Conservation (phyloP, 106 monocot genomes). For the Apostasia shenzhenica region DNA sequence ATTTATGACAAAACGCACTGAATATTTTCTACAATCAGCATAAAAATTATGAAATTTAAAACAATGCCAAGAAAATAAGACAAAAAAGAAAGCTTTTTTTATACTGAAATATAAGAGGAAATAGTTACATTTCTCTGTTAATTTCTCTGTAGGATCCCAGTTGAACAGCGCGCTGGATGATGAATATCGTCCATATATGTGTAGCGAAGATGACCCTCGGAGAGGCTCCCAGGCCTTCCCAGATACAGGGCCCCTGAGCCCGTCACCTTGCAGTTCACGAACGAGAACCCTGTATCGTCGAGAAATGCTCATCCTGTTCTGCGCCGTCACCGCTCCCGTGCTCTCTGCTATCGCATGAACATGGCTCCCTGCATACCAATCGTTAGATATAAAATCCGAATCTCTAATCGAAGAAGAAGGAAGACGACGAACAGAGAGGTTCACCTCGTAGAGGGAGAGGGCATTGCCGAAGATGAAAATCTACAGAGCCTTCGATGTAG, state of each 20-base stretch:
- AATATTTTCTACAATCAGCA: background rate
- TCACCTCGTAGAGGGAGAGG: conserved; percentile 82
- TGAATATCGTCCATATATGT: conserved; percentile 92
- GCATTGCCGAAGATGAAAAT: conserved; percentile 98
- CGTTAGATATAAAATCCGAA: background rate
- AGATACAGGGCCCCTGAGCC: conserved; percentile 83
- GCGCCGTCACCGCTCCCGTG: conserved; percentile 81
- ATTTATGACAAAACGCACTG: background rate
- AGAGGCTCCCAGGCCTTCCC: conserved; percentile 82
- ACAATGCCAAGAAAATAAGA: background rate
- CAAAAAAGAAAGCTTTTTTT: too few relatives aligned
- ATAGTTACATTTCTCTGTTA: conserved; percentile 62
- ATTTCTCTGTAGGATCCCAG: conserved; percentile 92
- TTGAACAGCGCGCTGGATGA: conserved; percentile 75
- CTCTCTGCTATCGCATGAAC: conserved; percentile 78
- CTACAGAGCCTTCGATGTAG: conserved; percentile 92
- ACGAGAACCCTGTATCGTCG: conserved; percentile 94
- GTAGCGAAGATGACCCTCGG: conserved; percentile 90
- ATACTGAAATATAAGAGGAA: background rate
- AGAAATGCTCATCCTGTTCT: conserved; percentile 77
- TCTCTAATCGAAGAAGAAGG: too few relatives aligned
- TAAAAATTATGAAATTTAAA: background rate
- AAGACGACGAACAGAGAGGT: background rate
- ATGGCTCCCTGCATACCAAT: conserved; percentile 49
- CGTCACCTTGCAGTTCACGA: conserved; percentile 87